phyloP scores from a whole-genome alignment of 75 land plant species.

The Picea glauca region DNA sequence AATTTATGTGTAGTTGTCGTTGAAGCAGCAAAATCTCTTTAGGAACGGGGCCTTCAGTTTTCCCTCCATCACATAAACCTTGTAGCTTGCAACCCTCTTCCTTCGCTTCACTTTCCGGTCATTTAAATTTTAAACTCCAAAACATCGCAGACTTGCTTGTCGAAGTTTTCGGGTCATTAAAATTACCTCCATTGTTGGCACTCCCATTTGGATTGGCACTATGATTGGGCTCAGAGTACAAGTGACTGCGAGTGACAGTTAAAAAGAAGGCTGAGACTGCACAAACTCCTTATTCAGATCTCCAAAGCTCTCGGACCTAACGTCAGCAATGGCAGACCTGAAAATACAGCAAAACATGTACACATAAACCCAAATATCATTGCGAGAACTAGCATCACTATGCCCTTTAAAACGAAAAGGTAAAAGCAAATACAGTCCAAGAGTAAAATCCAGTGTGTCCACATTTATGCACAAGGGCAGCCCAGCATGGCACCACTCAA shows the following conservation, averaged over 20 bases:
- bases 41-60: slow-evolving; percentile 24
- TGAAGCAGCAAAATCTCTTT: too few relatives aligned
- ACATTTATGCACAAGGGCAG: too few relatives aligned
- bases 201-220: too few relatives aligned
- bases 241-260: neutral
- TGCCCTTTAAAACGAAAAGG: too few relatives aligned
- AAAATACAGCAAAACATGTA: too few relatives aligned
- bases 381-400: neutral
- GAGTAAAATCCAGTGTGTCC: too few relatives aligned
- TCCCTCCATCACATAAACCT: slow-evolving; percentile 41
- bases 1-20: too few relatives aligned
- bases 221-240: neutral
- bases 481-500: too few relatives aligned
- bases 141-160: neutral
- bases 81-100: slow-evolving; percentile 43
- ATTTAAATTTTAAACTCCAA: slow-evolving; percentile 18
- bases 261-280: neutral
- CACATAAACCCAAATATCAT: neutral
- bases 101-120: slow-evolving; percentile 47
- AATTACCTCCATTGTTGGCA: neutral
- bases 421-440: too few relatives aligned
- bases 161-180: neutral
- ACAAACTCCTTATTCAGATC: neutral
- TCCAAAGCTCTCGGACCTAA: neutral
- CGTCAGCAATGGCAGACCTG: slow-evolving; percentile 1